These are phyloP conservation scores for Neofusicoccum ribis DNA, from an alignment of 2,329 filamentous ascomycete genomes.

Conservation along the genomic window DNA sequence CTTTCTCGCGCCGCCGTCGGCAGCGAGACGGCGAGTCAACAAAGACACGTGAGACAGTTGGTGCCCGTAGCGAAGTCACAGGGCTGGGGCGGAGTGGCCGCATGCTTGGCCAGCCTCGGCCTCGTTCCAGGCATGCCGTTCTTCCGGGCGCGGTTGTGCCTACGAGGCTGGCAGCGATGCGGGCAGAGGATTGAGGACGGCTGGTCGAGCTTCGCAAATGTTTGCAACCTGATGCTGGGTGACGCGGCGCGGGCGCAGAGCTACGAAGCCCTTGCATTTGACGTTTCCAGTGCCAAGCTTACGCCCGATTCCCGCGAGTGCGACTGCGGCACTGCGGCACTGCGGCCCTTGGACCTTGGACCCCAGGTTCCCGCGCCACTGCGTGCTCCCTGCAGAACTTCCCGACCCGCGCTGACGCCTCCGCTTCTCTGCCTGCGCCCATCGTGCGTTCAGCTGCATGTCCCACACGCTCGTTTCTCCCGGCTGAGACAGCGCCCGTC, in stretches of 20 bases:
- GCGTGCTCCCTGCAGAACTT: conserved; percentile 10
- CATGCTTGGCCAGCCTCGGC: conserved; percentile 1
- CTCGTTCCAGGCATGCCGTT: not conserved
- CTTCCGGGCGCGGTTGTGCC: not conserved
- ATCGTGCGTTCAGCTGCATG: conserved; percentile 8
- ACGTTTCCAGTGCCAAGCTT: not conserved
- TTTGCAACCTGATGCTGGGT: not conserved
- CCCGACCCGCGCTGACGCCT: conserved; percentile 8
- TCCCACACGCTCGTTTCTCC: conserved; percentile 9
- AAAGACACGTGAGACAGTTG: not conserved
- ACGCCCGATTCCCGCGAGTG: no score
- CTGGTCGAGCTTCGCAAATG: not conserved
- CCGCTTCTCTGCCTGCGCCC: not conserved
- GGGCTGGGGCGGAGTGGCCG: not conserved
- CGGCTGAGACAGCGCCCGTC: not conserved
- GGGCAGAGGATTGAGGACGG: not conserved
- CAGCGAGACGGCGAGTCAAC: not conserved
- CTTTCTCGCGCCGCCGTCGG: not conserved
- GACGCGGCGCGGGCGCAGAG: not conserved
- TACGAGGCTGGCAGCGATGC: not conserved
- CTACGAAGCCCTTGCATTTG: not conserved
- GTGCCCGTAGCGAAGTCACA: not conserved
- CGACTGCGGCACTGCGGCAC: no score
- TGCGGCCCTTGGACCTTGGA: no score
- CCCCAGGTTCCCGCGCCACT: conserved; percentile 2